phyloP scores from a whole-genome alignment of 768 basidiomycete genomes.

The Lentinula lateritia region DNA sequence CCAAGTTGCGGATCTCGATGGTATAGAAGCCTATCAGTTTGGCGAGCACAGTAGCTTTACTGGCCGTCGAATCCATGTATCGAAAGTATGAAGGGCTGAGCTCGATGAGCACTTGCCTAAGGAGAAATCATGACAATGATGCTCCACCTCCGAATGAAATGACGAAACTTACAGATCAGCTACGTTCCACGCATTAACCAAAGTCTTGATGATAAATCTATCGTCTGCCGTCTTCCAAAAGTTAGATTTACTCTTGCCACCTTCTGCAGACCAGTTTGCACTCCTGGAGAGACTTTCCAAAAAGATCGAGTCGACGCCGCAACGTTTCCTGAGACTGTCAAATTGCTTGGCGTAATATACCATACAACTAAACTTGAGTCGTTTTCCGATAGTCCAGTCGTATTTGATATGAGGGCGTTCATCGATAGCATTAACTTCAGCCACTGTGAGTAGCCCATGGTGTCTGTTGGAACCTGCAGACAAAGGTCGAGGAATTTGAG shows the following conservation, averaged over 20 bases:
- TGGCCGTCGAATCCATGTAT: constrained; percentile 68
- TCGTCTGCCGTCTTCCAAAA: constrained; percentile 83
- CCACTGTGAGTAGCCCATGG: constrained; percentile 41
- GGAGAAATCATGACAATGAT: too few species aligned
- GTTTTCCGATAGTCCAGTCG: constrained; percentile 72
- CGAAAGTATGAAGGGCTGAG: constrained; percentile 75
- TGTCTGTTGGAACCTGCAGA: constrained; percentile 36
- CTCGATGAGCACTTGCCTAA: constrained; percentile 73
- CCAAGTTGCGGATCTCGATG: constrained; percentile 68
- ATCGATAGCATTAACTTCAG: constrained; percentile 44
- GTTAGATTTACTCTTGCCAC: constrained; percentile 75
- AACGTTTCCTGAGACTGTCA: constrained; percentile 56
- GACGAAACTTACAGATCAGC: constrained; percentile 62
- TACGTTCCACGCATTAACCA: constrained; percentile 85
- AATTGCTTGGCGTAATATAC: constrained; percentile 83
- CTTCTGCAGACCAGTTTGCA: constrained; percentile 66
- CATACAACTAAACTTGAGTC: constrained; percentile 73
- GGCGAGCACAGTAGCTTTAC: constrained; percentile 61
- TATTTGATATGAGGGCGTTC: constrained; percentile 81
- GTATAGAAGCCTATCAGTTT: constrained; percentile 83
- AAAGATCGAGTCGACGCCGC: constrained; percentile 59
- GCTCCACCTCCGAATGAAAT: not conserved
- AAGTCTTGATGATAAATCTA: constrained; percentile 77
- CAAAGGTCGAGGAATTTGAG: constrained; percentile 24
- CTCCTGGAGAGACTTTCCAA: constrained; percentile 56